Evolutionary conservation across 192 early-diverging fungal genomes (phyloP).

Genomic region (Rhizophlyctis rosea): DNA sequence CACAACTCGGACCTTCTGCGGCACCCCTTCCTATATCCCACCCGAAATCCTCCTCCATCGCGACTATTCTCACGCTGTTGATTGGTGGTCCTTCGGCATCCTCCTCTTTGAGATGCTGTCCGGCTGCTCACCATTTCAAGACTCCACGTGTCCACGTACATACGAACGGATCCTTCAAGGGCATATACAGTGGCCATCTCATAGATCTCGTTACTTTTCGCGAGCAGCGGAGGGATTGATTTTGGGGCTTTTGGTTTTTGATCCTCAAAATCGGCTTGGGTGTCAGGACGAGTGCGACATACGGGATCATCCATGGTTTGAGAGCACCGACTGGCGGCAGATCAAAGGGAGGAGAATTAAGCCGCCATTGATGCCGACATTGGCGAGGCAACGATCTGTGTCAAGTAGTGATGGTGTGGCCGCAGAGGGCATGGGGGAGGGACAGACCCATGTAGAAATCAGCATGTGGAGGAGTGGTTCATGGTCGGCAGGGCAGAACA

Average conservation of each 20-base stretch:
- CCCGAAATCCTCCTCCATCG: constrained; percentile 61
- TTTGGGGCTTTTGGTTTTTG: constrained; percentile 33
- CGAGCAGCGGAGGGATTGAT: constrained; percentile 36
- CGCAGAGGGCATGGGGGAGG: constrained; percentile 2
- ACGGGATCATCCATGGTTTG: constrained; percentile 42
- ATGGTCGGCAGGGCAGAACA: constrained; percentile 10
- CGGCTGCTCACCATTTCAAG: constrained; percentile 40
- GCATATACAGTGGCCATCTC: constrained; percentile 38
- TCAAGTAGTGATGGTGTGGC: constrained; percentile 4
- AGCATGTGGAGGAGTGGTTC: constrained; percentile 16
- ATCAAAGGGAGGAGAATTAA: constrained; percentile 1
- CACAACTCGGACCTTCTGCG: constrained; percentile 76
- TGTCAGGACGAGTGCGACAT: constrained; percentile 44
- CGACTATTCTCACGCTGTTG: constrained; percentile 88
- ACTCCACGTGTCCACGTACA: constrained; percentile 35
- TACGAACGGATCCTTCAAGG: constrained; percentile 51
- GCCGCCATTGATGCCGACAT: background rate
- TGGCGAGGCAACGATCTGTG: background rate
- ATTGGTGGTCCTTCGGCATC: constrained; percentile 96
- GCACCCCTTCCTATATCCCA: constrained; percentile 65
- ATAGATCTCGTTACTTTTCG: constrained; percentile 30
- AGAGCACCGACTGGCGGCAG: constrained; percentile 34
- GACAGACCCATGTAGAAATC: constrained; percentile 6
- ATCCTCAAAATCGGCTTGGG: constrained; percentile 37
- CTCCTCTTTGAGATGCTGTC: constrained; percentile 67